phyloP scores from a whole-genome alignment of 2,329 filamentous ascomycete species.

The Microdochium nivale region DNA sequence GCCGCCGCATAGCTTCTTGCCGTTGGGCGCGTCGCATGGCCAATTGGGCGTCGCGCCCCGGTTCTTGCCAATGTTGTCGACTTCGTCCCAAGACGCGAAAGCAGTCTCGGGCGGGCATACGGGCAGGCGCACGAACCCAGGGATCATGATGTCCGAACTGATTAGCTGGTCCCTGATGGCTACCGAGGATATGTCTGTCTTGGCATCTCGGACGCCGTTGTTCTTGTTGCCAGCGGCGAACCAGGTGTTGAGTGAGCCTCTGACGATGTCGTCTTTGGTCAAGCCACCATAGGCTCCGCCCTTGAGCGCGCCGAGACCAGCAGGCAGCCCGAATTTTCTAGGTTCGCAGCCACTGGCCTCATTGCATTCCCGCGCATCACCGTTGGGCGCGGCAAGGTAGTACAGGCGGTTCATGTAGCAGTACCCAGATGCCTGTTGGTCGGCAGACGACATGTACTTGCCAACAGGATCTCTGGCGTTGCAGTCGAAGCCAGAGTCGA shows the following conservation, averaged over 20 bases:
- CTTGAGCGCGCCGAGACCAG: constrained; percentile 16
- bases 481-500: constrained; percentile 22
- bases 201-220: constrained; percentile 6
- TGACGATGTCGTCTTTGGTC: constrained; percentile 15
- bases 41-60: constrained; percentile 14
- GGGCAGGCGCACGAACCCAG: constrained; percentile 26
- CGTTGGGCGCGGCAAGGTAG: constrained; percentile 20
- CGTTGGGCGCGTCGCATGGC: constrained; percentile 22
- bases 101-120: constrained; percentile 26
- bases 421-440: constrained; percentile 11
- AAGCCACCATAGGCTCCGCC: constrained; percentile 14
- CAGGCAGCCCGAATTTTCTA: constrained; percentile 15
- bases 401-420: constrained; percentile 19
- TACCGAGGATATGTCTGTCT: constrained; percentile 14
- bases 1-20: constrained; percentile 15
- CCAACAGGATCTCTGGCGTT: constrained; percentile 8
- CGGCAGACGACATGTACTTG: constrained; percentile 14
- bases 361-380: constrained; percentile 8
- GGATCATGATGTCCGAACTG: constrained; percentile 19
- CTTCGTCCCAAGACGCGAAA: constrained; percentile 19
- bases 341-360: constrained; percentile 4
- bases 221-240: constrained; percentile 21
- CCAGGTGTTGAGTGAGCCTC: constrained; percentile 17
- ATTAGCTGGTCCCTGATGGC: constrained; percentile 13
- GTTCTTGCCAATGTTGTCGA: neutral